Evolutionary conservation across 225 moss, liverwort and hornwort genomes (phyloP).

Genomic region (Bryum argenteum): DNA sequence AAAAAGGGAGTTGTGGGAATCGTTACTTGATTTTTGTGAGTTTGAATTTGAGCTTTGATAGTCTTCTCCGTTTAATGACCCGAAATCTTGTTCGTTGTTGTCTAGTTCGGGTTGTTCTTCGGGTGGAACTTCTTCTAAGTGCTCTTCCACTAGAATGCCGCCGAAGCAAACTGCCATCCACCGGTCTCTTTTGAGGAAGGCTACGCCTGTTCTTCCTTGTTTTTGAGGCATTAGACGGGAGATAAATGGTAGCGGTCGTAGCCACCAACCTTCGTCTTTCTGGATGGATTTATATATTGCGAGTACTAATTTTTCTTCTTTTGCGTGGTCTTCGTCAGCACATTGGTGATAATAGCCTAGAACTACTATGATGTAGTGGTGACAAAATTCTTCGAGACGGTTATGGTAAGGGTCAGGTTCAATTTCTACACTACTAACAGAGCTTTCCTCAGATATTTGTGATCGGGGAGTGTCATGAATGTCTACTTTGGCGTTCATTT

Average conservation of each 20-base stretch:
- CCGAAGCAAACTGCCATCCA: constrained; percentile 42
- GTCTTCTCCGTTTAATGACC: background rate
- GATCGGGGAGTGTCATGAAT: constrained; percentile 28
- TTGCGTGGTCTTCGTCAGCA: constrained; percentile 14
- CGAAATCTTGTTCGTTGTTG: background rate
- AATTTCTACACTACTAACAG: constrained; percentile 29
- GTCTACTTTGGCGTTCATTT: constrained; percentile 10
- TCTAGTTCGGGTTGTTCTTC: background rate
- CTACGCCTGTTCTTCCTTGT: constrained; percentile 36
- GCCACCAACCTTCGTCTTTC: constrained; percentile 41
- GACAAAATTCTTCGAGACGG: constrained; percentile 34
- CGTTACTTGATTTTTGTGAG: background rate
- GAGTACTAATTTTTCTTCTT: constrained; percentile 38
- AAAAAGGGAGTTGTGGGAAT: constrained; percentile 9
- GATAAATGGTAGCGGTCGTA: constrained; percentile 36
- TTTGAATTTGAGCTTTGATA: background rate
- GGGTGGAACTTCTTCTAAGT: background rate
- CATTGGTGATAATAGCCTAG: constrained; percentile 41
- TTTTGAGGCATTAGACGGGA: constrained; percentile 41
- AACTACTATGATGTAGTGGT: constrained; percentile 41
- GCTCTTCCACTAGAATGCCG: constrained; percentile 28
- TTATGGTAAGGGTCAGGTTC: constrained; percentile 34
- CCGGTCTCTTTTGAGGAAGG: constrained; percentile 21
- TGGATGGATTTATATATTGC: constrained; percentile 39
- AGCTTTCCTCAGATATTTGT: background rate